These are phyloP conservation scores for Starmerella potacharoeniae DNA, from an alignment of 805 yeast species.

Conservation along the genomic window DNA sequence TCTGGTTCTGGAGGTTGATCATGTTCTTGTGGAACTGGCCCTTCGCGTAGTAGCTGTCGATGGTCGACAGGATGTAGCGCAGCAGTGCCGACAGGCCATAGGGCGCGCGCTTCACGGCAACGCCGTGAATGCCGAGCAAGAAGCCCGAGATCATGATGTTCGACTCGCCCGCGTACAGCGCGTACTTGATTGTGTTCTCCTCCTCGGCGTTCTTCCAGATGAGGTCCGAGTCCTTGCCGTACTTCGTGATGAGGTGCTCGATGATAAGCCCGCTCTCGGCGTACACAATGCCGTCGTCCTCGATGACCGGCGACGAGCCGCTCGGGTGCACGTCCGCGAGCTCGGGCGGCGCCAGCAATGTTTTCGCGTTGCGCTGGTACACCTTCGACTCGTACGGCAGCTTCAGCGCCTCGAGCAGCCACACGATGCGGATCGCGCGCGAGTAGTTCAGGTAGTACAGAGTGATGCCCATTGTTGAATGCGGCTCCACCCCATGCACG, in stretches of 20 bases:
- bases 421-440: conserved; percentile 48
- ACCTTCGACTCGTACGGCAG: conserved; percentile 44
- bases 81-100: conserved; percentile 27
- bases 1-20: conserved; percentile 33
- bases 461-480: conserved; percentile 9
- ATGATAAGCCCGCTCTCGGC: conserved; percentile 55
- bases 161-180: conserved; percentile 50
- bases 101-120: conserved; percentile 24
- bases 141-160: conserved; percentile 42
- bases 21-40: conserved; percentile 37
- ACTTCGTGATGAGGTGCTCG: conserved; percentile 40
- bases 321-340: conserved; percentile 45
- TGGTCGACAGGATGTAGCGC: conserved; percentile 34
- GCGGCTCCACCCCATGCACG: neutral
- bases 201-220: conserved; percentile 33
- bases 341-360: conserved; percentile 39
- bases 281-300: conserved; percentile 33
- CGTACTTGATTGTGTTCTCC: conserved; percentile 39
- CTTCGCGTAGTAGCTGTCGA: conserved; percentile 39
- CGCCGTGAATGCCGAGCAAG: conserved; percentile 30
- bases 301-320: conserved; percentile 55
- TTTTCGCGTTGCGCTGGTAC: conserved; percentile 38
- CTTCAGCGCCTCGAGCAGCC: conserved; percentile 53
- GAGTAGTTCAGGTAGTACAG: conserved; percentile 36
- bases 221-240: conserved; percentile 35